Conservation (phyloP, 768 basidiomycete species). For the Hortiboletus campestris region DNA sequence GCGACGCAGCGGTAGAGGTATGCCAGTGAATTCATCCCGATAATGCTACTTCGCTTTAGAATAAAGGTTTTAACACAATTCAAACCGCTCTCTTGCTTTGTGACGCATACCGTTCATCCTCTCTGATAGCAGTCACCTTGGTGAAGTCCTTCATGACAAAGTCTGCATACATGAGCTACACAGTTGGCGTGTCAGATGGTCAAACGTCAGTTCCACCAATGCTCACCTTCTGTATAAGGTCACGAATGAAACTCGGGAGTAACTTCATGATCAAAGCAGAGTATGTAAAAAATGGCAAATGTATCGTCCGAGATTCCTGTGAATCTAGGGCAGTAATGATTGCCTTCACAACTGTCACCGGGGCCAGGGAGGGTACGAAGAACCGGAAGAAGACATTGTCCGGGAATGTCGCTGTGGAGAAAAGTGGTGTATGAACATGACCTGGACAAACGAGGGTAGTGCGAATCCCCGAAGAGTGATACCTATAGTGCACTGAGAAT, state of each 20-base stretch:
- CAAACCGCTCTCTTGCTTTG: slow-evolving; percentile 14
- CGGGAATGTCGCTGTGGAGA: slow-evolving; percentile 57
- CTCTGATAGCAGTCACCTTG: slow-evolving; percentile 59
- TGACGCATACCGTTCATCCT: slow-evolving; percentile 45
- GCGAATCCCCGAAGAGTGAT: slow-evolving; percentile 73
- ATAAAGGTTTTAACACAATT: background rate
- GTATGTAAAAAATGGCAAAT: slow-evolving; percentile 71
- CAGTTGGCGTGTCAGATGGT: slow-evolving; percentile 9
- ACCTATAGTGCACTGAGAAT: slow-evolving; percentile 38
- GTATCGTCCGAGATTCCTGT: slow-evolving; percentile 68
- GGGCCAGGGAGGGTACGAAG: slow-evolving; percentile 70
- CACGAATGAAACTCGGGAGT: slow-evolving; percentile 71
- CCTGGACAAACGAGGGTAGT: slow-evolving; percentile 86
- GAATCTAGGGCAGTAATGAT: slow-evolving; percentile 82
- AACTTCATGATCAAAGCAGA: slow-evolving; percentile 53
- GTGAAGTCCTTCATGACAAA: slow-evolving; percentile 66
- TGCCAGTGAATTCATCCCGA: background rate
- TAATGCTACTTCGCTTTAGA: background rate
- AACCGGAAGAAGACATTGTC: slow-evolving; percentile 57
- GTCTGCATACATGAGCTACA: slow-evolving; percentile 66
- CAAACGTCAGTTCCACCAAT: background rate
- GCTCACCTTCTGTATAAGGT: slow-evolving; percentile 73
- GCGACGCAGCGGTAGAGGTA: background rate
- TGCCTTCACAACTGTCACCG: slow-evolving; percentile 73
- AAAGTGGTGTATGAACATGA: slow-evolving; percentile 76